These are phyloP conservation scores for Cudoniella acicularis DNA, from an alignment of 495 filamentous ascomycete genomes.

Conservation along the genomic window DNA sequence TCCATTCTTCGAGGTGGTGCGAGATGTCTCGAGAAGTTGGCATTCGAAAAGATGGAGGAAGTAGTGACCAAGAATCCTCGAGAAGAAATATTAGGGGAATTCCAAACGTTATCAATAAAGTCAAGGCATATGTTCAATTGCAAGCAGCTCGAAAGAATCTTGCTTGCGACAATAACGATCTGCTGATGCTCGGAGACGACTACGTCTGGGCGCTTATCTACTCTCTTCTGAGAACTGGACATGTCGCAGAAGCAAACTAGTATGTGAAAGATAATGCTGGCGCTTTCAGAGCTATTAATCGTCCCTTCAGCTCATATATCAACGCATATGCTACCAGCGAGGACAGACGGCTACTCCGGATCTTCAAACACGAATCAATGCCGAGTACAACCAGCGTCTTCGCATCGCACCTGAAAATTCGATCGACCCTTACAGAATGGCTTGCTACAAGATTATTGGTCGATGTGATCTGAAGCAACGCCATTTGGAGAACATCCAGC, in stretches of 20 bases:
- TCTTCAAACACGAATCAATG: conserved; percentile 78
- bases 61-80: conserved; percentile 75
- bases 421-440: conserved; percentile 92
- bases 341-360: conserved; percentile 72
- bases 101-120: conserved; percentile 81
- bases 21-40: conserved; percentile 66
- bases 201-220: conserved; percentile 93
- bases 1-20: conserved; percentile 74
- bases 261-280: conserved; percentile 75
- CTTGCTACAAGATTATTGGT: conserved; percentile 96
- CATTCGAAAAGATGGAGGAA: conserved; percentile 67
- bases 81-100: conserved; percentile 85
- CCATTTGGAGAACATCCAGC: conserved; percentile 71
- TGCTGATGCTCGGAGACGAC: conserved; percentile 72
- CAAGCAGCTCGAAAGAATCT: conserved; percentile 73
- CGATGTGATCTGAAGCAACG: conserved; percentile 83
- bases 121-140: conserved; percentile 85
- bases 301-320: conserved; percentile 84
- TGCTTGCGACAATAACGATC: conserved; percentile 64
- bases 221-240: conserved; percentile 81
- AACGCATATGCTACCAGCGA: conserved; percentile 60
- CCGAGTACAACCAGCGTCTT: conserved; percentile 79
- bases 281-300: conserved; percentile 85
- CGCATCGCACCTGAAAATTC: conserved; percentile 81
- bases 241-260: conserved; percentile 75